Percentiles rank a stretch among this genome's conserved stretches.
Evolutionary conservation across 225 moss, liverwort and hornwort genomes (phyloP).

Genomic region (Physcomitrellopsis africana): DNA sequence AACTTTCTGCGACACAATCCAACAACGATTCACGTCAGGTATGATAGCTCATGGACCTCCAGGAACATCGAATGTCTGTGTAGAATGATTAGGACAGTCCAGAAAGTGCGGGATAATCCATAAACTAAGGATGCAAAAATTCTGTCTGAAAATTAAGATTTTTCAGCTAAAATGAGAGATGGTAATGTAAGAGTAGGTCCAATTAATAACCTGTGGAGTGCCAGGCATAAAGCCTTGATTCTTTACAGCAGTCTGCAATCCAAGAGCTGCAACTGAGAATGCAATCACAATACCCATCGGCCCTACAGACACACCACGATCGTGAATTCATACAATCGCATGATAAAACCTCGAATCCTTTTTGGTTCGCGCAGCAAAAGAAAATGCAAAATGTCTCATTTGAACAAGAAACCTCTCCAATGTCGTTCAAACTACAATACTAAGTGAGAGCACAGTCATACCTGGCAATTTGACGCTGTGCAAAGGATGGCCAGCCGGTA

Average conservation of each 20-base stretch:
- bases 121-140: background rate
- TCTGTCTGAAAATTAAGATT: background rate
- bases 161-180: background rate
- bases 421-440: background rate
- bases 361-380: too few relatives aligned
- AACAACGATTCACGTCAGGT: background rate
- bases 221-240: conserved; percentile 43
- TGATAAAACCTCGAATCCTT: background rate
- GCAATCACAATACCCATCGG: conserved; percentile 72
- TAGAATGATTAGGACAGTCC: background rate
- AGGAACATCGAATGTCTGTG: background rate
- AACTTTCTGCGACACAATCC: conserved; percentile 52
- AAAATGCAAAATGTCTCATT: background rate
- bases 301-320: conserved; percentile 41
- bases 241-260: conserved; percentile 72
- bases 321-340: conserved; percentile 5
- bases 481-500: conserved; percentile 49
- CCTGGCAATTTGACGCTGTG: conserved; percentile 56
- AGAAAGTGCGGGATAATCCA: background rate
- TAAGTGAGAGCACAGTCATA: conserved; percentile 20
- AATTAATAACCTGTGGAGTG: conserved; percentile 45
- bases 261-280: conserved; percentile 72
- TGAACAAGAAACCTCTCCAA: background rate
- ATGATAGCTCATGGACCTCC: background rate
- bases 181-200: background rate